Conservation (phyloP, 2,329 filamentous ascomycete genomes). For the Trichoderma sp. region DNA sequence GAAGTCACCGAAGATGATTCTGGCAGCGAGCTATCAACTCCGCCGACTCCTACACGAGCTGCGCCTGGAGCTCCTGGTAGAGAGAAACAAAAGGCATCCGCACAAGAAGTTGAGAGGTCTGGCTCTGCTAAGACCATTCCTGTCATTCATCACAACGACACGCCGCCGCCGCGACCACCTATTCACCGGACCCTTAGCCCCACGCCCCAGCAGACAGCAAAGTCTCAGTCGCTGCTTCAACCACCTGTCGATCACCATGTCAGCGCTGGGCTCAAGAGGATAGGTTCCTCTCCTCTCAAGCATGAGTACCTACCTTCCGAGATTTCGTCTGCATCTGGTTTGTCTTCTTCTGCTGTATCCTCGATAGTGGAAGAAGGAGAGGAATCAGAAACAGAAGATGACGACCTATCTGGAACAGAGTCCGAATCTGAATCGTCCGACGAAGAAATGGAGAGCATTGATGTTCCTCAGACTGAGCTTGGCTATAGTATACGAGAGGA, state of each 20-base stretch:
- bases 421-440: slow-evolving; percentile 47
- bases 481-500: slow-evolving; percentile 58
- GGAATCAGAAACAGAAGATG: slow-evolving; percentile 17
- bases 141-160: slow-evolving; percentile 51
- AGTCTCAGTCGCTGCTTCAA: slow-evolving; percentile 33
- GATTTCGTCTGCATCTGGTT: slow-evolving; percentile 53
- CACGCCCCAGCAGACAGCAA: slow-evolving; percentile 42
- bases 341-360: slow-evolving; percentile 25
- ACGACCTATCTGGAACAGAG: slow-evolving; percentile 1
- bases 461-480: slow-evolving; percentile 62
- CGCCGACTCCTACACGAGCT: slow-evolving; percentile 30
- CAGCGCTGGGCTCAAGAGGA: slow-evolving; percentile 60
- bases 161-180: slow-evolving; percentile 57
- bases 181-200: slow-evolving; percentile 53
- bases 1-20: slow-evolving; percentile 30
- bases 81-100: slow-evolving; percentile 44
- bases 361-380: slow-evolving; percentile 23
- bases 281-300: slow-evolving; percentile 90
- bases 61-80: slow-evolving; percentile 35
- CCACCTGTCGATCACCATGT: slow-evolving; percentile 47
- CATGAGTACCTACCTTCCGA: slow-evolving; percentile 94
- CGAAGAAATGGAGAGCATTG: slow-evolving; percentile 63
- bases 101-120: slow-evolving; percentile 47
- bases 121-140: slow-evolving; percentile 29
- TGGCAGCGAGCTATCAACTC: slow-evolving; percentile 31